A percentile compares a stretch with the other conserved stretches of the same genome.
Evolutionary conservation across 352 stramenopile genomes (phyloP).

Genomic region (Aphanomyces euteiches): DNA sequence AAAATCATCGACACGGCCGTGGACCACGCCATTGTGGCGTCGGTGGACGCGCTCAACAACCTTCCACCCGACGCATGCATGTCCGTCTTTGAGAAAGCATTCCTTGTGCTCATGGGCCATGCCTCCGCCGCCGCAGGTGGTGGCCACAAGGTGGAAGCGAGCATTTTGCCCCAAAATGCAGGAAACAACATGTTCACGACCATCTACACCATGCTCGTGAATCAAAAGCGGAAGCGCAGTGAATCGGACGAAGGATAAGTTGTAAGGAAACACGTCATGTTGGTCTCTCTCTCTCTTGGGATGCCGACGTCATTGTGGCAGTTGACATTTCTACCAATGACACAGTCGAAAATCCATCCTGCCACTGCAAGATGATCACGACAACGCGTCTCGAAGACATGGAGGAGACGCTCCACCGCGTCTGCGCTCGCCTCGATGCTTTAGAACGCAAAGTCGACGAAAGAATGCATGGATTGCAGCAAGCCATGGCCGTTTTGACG

Average conservation of each 20-base stretch:
- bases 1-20: conserved; percentile 18
- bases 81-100: conserved; percentile 8
- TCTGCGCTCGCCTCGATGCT: conserved; percentile 6
- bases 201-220: conserved; percentile 17
- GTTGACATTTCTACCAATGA: not conserved
- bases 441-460: conserved; percentile 2
- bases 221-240: conserved; percentile 17
- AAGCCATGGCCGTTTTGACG: conserved; percentile 6
- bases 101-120: conserved; percentile 2
- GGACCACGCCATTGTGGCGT: not conserved
- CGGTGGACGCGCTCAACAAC: not conserved
- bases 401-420: conserved; percentile 6
- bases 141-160: too few species aligned
- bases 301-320: not conserved
- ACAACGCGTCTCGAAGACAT: not conserved
- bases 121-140: not conserved
- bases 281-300: not conserved
- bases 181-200: conserved; percentile 18
- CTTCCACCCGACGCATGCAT: not conserved
- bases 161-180: conserved; percentile 11
- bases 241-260: conserved; percentile 12
- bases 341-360: conserved; percentile 3
- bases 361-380: not conserved
- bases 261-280: not conserved
- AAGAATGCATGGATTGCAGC: not conserved